A percentile compares a stretch with the other conserved stretches of the same genome.
Evolutionary conservation across 225 moss, liverwort and hornwort species (phyloP).

Genomic region (Takakia lepidozioides): DNA sequence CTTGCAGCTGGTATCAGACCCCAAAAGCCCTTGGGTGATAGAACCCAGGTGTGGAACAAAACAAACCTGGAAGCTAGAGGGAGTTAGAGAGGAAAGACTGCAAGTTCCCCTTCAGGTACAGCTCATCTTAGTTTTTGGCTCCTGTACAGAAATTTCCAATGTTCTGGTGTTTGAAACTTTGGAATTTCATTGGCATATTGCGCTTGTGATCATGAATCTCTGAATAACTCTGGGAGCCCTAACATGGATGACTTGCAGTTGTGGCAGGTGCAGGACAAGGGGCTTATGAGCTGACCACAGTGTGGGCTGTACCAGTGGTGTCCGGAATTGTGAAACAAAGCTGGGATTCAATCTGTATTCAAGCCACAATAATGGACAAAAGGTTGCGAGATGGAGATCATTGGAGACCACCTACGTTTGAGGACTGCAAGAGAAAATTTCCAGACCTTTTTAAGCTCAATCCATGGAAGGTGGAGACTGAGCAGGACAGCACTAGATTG

Average conservation of each 20-base stretch:
- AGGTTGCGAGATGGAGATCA: conserved; percentile 9
- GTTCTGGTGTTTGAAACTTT: not conserved
- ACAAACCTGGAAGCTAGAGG: too few relatives aligned
- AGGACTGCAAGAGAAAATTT: too few relatives aligned
- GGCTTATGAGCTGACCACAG: conserved; percentile 16
- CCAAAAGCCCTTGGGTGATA: too few relatives aligned
- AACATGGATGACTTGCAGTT: too few relatives aligned
- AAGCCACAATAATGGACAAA: conserved; percentile 14
- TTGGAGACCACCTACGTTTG: not conserved
- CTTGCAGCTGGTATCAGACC: too few relatives aligned
- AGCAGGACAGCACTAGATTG: too few relatives aligned
- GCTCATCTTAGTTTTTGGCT: too few relatives aligned
- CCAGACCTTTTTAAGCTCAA: too few relatives aligned
- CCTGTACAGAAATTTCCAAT: not conserved
- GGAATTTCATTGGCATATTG: not conserved
- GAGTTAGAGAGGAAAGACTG: too few relatives aligned
- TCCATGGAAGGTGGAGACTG: too few relatives aligned
- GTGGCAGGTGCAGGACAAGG: conserved; percentile 32
- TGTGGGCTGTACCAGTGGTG: conserved; percentile 13
- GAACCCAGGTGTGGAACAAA: too few relatives aligned
- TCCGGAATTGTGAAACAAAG: conserved; percentile 12
- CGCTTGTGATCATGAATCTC: not conserved
- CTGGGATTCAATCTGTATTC: conserved; percentile 20
- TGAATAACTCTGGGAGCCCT: not conserved
- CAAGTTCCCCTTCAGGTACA: too few relatives aligned